These are phyloP conservation scores for Leishmania martiniquensis DNA, from an alignment of 208 protist species.

Conservation along the genomic window DNA sequence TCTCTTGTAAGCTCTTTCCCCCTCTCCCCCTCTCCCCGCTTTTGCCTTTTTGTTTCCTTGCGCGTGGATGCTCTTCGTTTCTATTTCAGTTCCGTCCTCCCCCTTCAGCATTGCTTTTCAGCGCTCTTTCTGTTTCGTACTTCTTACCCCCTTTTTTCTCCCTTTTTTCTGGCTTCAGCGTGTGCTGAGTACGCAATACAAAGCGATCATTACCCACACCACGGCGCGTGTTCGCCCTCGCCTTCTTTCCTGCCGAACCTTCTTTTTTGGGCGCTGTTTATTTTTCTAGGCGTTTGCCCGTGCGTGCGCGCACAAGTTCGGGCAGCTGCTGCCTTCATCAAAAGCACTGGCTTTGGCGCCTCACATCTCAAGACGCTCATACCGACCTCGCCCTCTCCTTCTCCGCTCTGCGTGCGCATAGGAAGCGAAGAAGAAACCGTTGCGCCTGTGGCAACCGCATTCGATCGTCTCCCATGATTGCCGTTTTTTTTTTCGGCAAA, in stretches of 20 bases:
- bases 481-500: neutral
- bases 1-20: neutral
- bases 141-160: conserved; percentile 9
- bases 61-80: neutral
- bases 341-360: neutral
- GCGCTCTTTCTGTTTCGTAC: neutral
- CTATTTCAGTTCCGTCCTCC: conserved; percentile 6
- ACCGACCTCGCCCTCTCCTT: neutral
- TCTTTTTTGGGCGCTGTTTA: neutral
- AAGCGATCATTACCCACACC: neutral
- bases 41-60: conserved; percentile 8
- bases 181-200: neutral
- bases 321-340: neutral
- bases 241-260: neutral
- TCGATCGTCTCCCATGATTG: neutral
- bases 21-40: neutral
- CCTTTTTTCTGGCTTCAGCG: neutral
- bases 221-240: neutral
- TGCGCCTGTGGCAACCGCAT: neutral
- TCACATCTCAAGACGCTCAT: neutral
- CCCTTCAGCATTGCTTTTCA: neutral
- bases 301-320: neutral
- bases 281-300: neutral
- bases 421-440: neutral
- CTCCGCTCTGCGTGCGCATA: conserved; percentile 9